Conservation (phyloP, 1,284 basidiomycete species). For the Cryptococcus floricola region DNA sequence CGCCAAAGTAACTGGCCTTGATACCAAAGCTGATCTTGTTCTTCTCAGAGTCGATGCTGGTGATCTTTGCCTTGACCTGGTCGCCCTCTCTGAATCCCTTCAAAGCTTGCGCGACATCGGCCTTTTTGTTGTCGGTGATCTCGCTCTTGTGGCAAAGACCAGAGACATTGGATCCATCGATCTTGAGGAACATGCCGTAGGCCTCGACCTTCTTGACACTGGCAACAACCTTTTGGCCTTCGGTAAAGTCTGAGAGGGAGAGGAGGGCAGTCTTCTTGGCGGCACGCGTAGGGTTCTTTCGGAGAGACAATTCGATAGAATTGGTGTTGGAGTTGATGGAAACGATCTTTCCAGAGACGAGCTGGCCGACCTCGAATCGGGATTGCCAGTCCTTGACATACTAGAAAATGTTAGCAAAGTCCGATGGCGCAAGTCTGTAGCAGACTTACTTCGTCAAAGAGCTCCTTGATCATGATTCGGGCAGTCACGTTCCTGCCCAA, state of each 20-base stretch:
- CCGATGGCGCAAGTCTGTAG: not conserved
- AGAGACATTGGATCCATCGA: slow-evolving; percentile 74
- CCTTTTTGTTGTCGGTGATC: slow-evolving; percentile 79
- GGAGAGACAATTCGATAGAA: slow-evolving; percentile 83
- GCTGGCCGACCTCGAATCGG: slow-evolving; percentile 72
- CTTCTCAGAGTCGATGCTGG: slow-evolving; percentile 68
- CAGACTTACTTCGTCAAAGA: slow-evolving; percentile 76
- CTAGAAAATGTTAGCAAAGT: slow-evolving; percentile 49
- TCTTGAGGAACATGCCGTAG: slow-evolving; percentile 88
- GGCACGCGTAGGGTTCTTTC: slow-evolving; percentile 54
- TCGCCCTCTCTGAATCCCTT: slow-evolving; percentile 83
- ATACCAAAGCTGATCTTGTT: slow-evolving; percentile 79
- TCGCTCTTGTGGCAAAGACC: slow-evolving; percentile 94
- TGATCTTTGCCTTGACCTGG: slow-evolving; percentile 72
- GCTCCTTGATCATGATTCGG: slow-evolving; percentile 87
- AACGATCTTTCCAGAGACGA: slow-evolving; percentile 76
- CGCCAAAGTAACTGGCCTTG: slow-evolving; percentile 79
- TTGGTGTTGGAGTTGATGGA: slow-evolving; percentile 67
- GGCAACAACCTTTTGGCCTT: slow-evolving; percentile 72
- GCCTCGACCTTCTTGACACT: slow-evolving; percentile 72
- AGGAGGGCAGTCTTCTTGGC: slow-evolving; percentile 43
- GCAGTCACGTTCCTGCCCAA: slow-evolving; percentile 79
- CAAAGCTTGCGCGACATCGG: slow-evolving; percentile 71
- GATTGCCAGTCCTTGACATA: slow-evolving; percentile 94
- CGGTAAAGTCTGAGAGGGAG: slow-evolving; percentile 58